Percentiles rank a stretch among this genome's conserved stretches.
phyloP scores from a whole-genome alignment of 2,329 filamentous ascomycete genomes.

The Achaetomium macrosporum region DNA sequence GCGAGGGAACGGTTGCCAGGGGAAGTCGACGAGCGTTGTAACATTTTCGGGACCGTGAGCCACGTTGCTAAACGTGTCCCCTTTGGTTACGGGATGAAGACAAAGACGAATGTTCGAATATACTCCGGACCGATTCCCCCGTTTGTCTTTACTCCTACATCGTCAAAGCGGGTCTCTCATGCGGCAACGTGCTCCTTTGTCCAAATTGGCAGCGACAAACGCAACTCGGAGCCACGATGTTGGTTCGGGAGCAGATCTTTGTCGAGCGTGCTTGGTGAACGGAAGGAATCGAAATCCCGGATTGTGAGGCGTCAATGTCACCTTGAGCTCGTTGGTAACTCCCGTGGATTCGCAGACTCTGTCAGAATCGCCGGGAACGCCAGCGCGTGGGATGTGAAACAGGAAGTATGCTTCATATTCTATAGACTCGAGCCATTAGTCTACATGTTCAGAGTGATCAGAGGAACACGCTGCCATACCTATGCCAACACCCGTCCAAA shows the following conservation, averaged over 20 bases:
- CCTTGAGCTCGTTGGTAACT: no score
- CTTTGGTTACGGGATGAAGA: background rate
- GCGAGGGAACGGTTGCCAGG: background rate
- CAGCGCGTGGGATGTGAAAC: no score
- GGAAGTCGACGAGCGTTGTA: background rate
- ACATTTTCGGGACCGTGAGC: background rate
- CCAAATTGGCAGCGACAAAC: background rate
- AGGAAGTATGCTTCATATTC: background rate
- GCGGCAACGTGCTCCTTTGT: constrained; percentile 8
- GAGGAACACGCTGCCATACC: background rate
- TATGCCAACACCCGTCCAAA: background rate
- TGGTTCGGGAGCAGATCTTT: background rate
- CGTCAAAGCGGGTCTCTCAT: background rate
- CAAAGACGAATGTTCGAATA: constrained; percentile 1
- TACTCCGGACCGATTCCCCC: background rate
- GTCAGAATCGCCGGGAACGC: no score
- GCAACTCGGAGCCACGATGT: background rate
- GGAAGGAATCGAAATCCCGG: background rate
- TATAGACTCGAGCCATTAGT: background rate
- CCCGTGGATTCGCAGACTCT: no score
- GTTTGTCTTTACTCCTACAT: constrained; percentile 3
- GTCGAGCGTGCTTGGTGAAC: background rate
- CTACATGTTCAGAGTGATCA: background rate
- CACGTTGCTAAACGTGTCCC: background rate
- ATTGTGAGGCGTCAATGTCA: no score